A percentile compares a stretch with the other conserved stretches of the same genome.
Conservation (phyloP, 148 eudicot genomes). For the Dysphania ambrosioides region DNA sequence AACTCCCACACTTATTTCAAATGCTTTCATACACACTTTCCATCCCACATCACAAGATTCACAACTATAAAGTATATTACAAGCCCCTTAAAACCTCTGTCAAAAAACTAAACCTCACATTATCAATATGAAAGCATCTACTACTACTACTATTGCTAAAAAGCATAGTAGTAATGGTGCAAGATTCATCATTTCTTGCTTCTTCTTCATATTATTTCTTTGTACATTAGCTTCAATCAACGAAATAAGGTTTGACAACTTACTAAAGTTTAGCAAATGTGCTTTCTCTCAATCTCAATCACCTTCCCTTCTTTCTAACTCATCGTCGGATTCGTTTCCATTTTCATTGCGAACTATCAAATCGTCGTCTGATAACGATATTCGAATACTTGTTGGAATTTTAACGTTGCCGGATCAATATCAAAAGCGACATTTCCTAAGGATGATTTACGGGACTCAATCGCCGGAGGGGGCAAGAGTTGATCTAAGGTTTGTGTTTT, state of each 20-base stretch:
- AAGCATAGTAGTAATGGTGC: conserved; percentile 28
- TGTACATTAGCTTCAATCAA: conserved; percentile 72
- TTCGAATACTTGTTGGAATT: conserved; percentile 74
- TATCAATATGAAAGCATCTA: conserved; percentile 38
- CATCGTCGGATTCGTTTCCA: conserved; percentile 6
- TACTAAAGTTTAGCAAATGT: conserved; percentile 42
- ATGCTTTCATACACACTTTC: conserved; percentile 12
- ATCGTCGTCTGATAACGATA: conserved; percentile 26
- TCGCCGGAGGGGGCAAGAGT: conserved; percentile 43
- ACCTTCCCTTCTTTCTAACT: conserved; percentile 8
- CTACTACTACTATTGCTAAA: not conserved
- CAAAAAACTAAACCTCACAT: not conserved
- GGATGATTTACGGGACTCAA: conserved; percentile 78
- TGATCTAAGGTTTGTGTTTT: conserved; percentile 76
- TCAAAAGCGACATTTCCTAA: conserved; percentile 69
- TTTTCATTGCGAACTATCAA: not conserved
- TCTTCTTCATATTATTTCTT: conserved; percentile 65
- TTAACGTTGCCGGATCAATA: conserved; percentile 80
- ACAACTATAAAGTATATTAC: conserved; percentile 10
- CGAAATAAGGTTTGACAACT: conserved; percentile 42
- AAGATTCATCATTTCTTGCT: conserved; percentile 53
- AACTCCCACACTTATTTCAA: conserved; percentile 21
- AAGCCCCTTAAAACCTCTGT: not conserved
- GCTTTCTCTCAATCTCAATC: conserved; percentile 30
- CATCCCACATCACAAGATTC: not conserved